These are phyloP conservation scores for Cardiospermum halicacabum DNA, from an alignment of 345 rosid species.

Conservation along the genomic window DNA sequence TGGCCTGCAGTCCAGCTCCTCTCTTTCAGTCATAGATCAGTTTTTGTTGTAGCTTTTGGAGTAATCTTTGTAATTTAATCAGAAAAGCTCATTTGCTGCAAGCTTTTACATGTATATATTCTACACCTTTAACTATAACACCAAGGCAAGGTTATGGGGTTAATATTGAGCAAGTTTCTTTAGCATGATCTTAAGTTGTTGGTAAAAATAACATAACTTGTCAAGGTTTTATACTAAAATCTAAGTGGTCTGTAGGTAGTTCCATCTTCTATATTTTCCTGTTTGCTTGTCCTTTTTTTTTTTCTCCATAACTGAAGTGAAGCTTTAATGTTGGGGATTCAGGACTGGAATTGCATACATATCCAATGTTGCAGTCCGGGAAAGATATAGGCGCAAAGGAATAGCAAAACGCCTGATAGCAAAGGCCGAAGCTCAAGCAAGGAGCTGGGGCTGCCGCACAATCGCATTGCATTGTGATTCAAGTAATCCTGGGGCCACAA, in stretches of 20 bases:
- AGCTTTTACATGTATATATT: neutral
- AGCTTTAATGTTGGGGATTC: neutral
- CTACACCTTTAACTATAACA: neutral
- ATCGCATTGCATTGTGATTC: conserved; percentile 80
- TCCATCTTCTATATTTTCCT: neutral
- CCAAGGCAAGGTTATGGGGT: neutral
- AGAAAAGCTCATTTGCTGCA: neutral
- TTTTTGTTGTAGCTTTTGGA: neutral
- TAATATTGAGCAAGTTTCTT: neutral
- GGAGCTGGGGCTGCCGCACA: conserved; percentile 83
- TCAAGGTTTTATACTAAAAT: neutral
- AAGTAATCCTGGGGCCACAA: conserved; percentile 63
- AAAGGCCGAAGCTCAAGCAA: conserved; percentile 81
- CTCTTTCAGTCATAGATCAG: neutral
- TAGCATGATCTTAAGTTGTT: neutral
- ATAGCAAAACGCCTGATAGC: conserved; percentile 75
- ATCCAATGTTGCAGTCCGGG: conserved; percentile 88
- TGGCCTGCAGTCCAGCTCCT: neutral
- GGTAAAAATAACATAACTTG: neutral
- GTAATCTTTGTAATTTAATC: neutral
- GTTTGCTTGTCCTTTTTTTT: too few species aligned
- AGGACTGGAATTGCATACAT: conserved; percentile 92
- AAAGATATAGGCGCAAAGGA: conserved; percentile 70
- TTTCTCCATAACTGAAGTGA: neutral
- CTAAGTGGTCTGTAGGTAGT: neutral